Evolutionary conservation across 2,329 filamentous ascomycete genomes (phyloP).

Genomic region (Trichoderma pleuroti): DNA sequence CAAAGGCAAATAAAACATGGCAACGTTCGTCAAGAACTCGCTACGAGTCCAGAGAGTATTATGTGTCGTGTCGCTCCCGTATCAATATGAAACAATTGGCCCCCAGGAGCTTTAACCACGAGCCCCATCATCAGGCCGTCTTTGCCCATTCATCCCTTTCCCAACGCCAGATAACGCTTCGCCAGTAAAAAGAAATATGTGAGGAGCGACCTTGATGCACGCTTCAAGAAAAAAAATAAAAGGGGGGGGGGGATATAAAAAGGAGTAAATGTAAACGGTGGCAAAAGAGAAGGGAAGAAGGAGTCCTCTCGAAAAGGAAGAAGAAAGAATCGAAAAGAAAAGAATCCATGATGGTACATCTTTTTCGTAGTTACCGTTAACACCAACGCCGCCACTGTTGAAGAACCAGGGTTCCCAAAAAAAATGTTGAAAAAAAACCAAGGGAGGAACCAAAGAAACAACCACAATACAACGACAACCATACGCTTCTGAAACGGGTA

Average conservation of each 20-base stretch:
- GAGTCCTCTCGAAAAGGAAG: background rate
- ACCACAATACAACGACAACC: background rate
- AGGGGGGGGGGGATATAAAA: background rate
- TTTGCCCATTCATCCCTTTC: background rate
- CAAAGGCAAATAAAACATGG: background rate
- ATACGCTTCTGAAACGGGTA: background rate
- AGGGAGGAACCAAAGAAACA: background rate
- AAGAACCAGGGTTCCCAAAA: background rate
- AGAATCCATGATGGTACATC: conserved; percentile 1
- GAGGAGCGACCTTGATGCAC: background rate
- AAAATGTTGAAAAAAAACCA: background rate
- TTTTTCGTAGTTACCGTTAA: background rate
- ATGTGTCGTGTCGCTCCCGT: background rate
- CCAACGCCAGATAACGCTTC: conserved; percentile 5
- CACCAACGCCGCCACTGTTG: conserved; percentile 13
- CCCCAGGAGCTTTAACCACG: background rate
- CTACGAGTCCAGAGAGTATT: background rate
- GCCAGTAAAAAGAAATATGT: background rate
- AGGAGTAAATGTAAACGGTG: background rate
- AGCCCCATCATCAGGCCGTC: conserved; percentile 2
- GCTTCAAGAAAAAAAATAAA: background rate
- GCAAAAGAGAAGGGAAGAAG: background rate
- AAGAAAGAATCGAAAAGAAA: background rate
- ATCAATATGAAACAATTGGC: background rate
- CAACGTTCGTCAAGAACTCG: background rate